These are phyloP conservation scores for Venturia aucupariae DNA, from an alignment of 2,329 filamentous ascomycete genomes.

Conservation along the genomic window DNA sequence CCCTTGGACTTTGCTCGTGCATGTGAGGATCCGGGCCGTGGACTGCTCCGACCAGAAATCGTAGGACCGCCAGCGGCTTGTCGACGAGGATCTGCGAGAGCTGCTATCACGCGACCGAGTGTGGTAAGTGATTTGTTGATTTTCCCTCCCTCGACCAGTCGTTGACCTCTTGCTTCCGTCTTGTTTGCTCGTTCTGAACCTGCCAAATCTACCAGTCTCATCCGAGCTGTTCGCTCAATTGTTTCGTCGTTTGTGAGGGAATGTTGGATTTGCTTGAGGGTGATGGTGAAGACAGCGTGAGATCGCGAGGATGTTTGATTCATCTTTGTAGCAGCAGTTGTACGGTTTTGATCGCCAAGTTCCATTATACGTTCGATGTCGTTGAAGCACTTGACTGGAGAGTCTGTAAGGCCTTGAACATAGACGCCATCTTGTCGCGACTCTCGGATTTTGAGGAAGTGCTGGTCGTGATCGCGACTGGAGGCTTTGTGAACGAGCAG, in stretches of 20 bases:
- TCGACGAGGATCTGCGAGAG: conserved; percentile 62
- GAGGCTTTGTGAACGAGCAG: conserved; percentile 57
- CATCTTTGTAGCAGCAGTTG: conserved; percentile 94
- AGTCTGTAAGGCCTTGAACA: conserved; percentile 91
- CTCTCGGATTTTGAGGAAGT: conserved; percentile 96
- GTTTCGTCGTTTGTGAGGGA: conserved; percentile 97
- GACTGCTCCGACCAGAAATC: conserved; percentile 10
- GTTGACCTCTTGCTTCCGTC: conserved; percentile 85
- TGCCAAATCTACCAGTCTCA: conserved; percentile 88
- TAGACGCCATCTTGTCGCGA: conserved; percentile 92
- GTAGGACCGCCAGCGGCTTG: conserved; percentile 19
- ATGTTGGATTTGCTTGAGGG: conserved; percentile 96
- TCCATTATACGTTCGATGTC: conserved; percentile 91
- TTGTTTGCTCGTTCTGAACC: conserved; percentile 92
- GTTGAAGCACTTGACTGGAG: conserved; percentile 74
- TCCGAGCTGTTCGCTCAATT: conserved; percentile 86
- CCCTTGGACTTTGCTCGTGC: conserved; percentile 42
- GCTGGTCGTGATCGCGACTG: conserved; percentile 53
- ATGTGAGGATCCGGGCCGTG: conserved; percentile 15
- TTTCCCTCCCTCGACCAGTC: conserved; percentile 88
- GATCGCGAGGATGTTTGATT: conserved; percentile 96
- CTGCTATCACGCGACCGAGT: conserved; percentile 88
- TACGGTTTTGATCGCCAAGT: conserved; percentile 74
- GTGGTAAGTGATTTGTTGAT: conserved; percentile 99
- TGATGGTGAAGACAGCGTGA: conserved; percentile 96